Evolutionary conservation across 805 yeast genomes (phyloP).

Genomic region (Ogataea nakhonphanomensis): DNA sequence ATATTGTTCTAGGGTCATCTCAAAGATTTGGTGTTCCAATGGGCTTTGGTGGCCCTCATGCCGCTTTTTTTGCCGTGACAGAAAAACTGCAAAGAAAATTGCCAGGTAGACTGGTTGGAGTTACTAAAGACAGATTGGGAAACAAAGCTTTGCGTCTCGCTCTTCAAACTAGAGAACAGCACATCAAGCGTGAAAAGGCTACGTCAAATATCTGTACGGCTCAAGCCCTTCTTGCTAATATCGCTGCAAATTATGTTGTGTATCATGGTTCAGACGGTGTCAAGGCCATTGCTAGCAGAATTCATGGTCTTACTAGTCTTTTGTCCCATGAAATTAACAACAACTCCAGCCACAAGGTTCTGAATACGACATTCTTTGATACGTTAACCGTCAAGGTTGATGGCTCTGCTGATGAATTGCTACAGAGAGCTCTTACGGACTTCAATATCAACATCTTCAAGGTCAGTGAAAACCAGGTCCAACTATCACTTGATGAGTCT

Average conservation of each 20-base stretch:
- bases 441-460: slow-evolving; percentile 75
- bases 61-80: slow-evolving; percentile 92
- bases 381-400: slow-evolving; percentile 67
- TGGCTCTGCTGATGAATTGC: slow-evolving; percentile 54
- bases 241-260: slow-evolving; percentile 92
- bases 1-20: slow-evolving; percentile 86
- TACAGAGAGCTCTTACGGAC: slow-evolving; percentile 53
- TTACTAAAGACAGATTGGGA: slow-evolving; percentile 87
- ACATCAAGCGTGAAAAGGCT: slow-evolving; percentile 95
- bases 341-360: slow-evolving; percentile 43
- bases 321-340: slow-evolving; percentile 57
- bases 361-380: slow-evolving; percentile 75
- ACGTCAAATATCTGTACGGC: slow-evolving; percentile 98
- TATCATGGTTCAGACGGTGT: slow-evolving; percentile 94
- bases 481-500: slow-evolving; percentile 90
- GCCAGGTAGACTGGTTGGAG: slow-evolving; percentile 95
- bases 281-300: slow-evolving; percentile 69
- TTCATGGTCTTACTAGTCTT: slow-evolving; percentile 68
- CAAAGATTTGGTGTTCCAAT: slow-evolving; percentile 97
- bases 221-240: slow-evolving; percentile 92
- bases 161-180: slow-evolving; percentile 97
- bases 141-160: slow-evolving; percentile 88
- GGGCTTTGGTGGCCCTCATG: slow-evolving; percentile 99
- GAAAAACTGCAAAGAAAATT: slow-evolving; percentile 81
- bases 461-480: slow-evolving; percentile 56